A percentile compares a stretch with the other conserved stretches of the same genome.
phyloP scores from a whole-genome alignment of 1,139 yeast species.

The Pichia sp. region DNA sequence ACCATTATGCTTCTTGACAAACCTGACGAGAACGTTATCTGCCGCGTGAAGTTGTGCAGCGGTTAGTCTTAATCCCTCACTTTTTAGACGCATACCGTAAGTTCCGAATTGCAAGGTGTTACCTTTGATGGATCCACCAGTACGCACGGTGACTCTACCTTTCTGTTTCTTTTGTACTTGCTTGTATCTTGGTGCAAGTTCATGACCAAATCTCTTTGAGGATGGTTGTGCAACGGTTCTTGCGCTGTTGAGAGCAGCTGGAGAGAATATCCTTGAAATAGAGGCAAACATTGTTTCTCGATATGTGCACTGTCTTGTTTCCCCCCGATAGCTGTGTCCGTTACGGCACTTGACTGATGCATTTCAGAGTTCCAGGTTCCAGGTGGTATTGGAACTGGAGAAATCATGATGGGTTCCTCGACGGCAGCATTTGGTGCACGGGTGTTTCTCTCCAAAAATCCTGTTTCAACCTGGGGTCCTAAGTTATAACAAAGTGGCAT shows the following conservation, averaged over 20 bases:
- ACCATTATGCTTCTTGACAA: slow-evolving; percentile 65
- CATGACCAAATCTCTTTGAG: slow-evolving; percentile 64
- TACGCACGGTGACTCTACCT: slow-evolving; percentile 91
- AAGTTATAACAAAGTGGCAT: too few species aligned
- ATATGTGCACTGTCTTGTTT: too few species aligned
- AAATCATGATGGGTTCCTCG: too few species aligned
- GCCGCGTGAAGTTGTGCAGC: slow-evolving; percentile 92
- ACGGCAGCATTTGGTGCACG: too few species aligned
- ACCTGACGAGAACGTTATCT: slow-evolving; percentile 75
- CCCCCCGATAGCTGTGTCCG: too few species aligned
- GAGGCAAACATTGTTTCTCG: slow-evolving; percentile 10
- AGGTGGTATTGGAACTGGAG: too few species aligned
- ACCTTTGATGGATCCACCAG: slow-evolving; percentile 92
- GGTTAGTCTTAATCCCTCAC: slow-evolving; percentile 80
- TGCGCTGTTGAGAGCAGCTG: background rate
- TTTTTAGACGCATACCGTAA: slow-evolving; percentile 79
- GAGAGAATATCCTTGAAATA: slow-evolving; percentile 5
- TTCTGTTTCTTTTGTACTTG: slow-evolving; percentile 77
- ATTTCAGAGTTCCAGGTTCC: too few species aligned
- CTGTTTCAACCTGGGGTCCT: too few species aligned
- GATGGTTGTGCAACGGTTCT: slow-evolving; percentile 2
- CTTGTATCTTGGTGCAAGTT: slow-evolving; percentile 78
- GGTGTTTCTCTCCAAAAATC: too few species aligned
- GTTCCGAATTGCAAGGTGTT: slow-evolving; percentile 74
- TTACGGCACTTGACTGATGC: too few species aligned